Evolutionary conservation across 2,329 filamentous ascomycete genomes (phyloP), one percentile per base, ranked within the genome.

Genomic region (Trichoderma pleuroti): DNA sequence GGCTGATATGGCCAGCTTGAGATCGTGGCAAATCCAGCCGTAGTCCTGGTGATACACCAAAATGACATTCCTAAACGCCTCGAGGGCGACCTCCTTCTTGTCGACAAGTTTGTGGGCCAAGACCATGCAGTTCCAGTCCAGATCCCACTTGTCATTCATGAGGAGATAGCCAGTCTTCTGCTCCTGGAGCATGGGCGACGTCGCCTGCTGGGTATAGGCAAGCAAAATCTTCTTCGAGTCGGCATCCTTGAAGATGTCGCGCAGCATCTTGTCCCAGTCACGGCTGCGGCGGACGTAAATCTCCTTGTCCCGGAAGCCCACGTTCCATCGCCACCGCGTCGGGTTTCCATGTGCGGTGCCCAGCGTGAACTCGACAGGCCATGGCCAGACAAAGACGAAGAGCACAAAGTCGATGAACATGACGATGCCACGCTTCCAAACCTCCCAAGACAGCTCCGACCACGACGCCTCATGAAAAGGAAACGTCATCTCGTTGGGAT

Each of bases 131-230:
- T 86, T 85, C 86, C 94, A 98, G 79, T 97, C 94, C 72, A 98
- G 83, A 79, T 97, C 92, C 91, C 93, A 98, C 72, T 93, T 87
- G 72, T 86, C 88, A 78, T 94, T 92, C 85, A 97, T 92, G 74
- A 96, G 90, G 73, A 97, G 82, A 78, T 97, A 97, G 24, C 93
- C 94, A 34, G 94, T 97, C 86, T 97, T 97, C 75, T 89, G 86
- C 75, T 86, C 84, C 76, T 95, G 84, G 66, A 90, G 85, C 76
- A 88, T 82, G 26, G 89, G 87, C 18, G 90, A 86, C 5, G 94
- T 91, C 2, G 93, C 94, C 2, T 88, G 86, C 72, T 90, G 80
- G 59, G 97, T 81, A 71, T 88, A 85, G 14, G 84, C 84, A 74
- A 90, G 84, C 75, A 93, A 86, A 67, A 89, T 83, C 80, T 82